These are phyloP conservation scores for Alternaria dauci DNA, from an alignment of 2,329 filamentous ascomycete species.

Conservation along the genomic window DNA sequence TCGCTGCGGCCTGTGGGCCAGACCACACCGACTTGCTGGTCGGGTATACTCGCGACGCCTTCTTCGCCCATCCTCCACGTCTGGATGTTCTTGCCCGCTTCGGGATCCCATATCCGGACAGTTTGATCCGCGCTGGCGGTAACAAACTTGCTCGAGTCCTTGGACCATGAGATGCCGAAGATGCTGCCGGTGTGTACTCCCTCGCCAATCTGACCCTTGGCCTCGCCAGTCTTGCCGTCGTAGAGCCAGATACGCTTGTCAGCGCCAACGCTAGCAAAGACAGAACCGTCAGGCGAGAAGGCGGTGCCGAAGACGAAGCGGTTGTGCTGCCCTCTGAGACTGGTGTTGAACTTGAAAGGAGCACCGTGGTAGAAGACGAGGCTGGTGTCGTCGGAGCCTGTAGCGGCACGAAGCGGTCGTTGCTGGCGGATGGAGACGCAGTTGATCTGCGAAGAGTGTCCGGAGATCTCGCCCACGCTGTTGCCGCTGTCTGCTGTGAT, in stretches of 20 bases:
- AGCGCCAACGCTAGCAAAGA: slow-evolving; percentile 87
- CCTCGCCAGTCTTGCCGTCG: slow-evolving; percentile 93
- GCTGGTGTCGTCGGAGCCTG: slow-evolving; percentile 87
- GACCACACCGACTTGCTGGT: slow-evolving; percentile 95
- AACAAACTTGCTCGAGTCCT: slow-evolving; percentile 84
- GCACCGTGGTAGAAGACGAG: slow-evolving; percentile 93
- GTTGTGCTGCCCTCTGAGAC: slow-evolving; percentile 78
- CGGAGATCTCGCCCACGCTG: slow-evolving; percentile 90
- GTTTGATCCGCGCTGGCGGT: slow-evolving; percentile 95
- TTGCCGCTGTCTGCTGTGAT: slow-evolving; percentile 93
- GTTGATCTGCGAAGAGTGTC: slow-evolving; percentile 91
- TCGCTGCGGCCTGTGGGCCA: slow-evolving; percentile 85
- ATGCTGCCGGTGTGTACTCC: slow-evolving; percentile 92
- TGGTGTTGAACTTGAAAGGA: slow-evolving; percentile 95
- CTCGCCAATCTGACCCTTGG: slow-evolving; percentile 78
- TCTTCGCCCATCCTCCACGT: slow-evolving; percentile 86
- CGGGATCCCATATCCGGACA: slow-evolving; percentile 91
- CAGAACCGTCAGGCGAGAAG: slow-evolving; percentile 87
- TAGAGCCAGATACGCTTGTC: slow-evolving; percentile 94
- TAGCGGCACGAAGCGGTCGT: slow-evolving; percentile 88
- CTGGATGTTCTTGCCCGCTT: slow-evolving; percentile 77
- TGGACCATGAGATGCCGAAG: slow-evolving; percentile 88
- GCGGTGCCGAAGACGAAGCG: slow-evolving; percentile 88
- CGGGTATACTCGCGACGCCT: slow-evolving; percentile 71
- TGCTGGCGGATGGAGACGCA: slow-evolving; percentile 88